Conservation (phyloP, 805 yeast genomes). For the Henningerozyma blattae region DNA sequence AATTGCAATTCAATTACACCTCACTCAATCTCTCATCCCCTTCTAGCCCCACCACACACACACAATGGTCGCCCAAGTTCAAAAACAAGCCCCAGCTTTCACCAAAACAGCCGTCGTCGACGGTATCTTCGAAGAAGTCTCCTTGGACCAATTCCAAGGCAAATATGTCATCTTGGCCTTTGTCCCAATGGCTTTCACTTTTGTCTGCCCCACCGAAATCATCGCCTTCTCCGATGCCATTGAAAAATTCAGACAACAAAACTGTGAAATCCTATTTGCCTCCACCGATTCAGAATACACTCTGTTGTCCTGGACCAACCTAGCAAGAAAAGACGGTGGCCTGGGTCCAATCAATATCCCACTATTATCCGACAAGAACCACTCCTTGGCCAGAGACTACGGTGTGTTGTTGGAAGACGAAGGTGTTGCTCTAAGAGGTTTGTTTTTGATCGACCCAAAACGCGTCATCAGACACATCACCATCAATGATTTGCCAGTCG, state of each 20-base stretch:
- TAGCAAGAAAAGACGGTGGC: conserved; percentile 95
- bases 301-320: conserved; percentile 95
- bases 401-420: conserved; percentile 95
- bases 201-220: conserved; percentile 99
- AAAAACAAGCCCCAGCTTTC: conserved; percentile 94
- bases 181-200: conserved; percentile 98
- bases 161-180: conserved; percentile 96
- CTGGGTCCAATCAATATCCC: conserved; percentile 93
- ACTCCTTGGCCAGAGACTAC: conserved; percentile 85
- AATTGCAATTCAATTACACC: too few species aligned
- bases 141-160: conserved; percentile 92
- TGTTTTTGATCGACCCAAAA: conserved; percentile 94
- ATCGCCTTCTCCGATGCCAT: conserved; percentile 96
- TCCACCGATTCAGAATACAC: conserved; percentile 98
- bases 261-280: conserved; percentile 83
- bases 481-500: conserved; percentile 97
- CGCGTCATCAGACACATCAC: conserved; percentile 93
- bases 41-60: too few species aligned
- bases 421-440: conserved; percentile 96
- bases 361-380: conserved; percentile 93
- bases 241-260: conserved; percentile 77
- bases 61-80: conserved; percentile 88
- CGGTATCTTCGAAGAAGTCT: conserved; percentile 90
- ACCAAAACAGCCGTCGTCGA: conserved; percentile 94
- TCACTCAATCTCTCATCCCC: too few species aligned